Base-by-base conservation (phyloP, 2,329 filamentous ascomycete genomes). In the Nothophoma quercina region DNA sequence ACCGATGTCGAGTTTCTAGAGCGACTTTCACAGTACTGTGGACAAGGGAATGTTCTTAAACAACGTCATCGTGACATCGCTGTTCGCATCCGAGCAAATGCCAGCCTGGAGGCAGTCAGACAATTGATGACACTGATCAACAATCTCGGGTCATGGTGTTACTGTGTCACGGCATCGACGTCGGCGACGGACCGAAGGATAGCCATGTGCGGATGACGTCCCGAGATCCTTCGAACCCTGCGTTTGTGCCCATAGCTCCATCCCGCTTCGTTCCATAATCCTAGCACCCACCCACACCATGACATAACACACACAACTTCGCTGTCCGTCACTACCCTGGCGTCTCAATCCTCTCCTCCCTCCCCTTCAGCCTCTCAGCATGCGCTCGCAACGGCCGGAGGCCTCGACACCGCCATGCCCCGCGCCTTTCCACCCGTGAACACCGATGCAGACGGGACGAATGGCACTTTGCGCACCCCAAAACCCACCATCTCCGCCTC, bases 401-500 rank as follows among this genome's bases (percentile, higher is more conserved):
- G 22, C 49, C 42, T n/a, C 45, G 28, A 49, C 40, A 35, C 63
- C 52, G 65, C 63, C 51, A 82, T 82, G 79, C 77, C 79, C 66
- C 77, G 78, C 67, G 78, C 79, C 59, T 75, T 79, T 54, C 78
- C 78, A 39, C 77, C 79, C 39, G 72, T 80, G 68, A 78, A 79
- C 61, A 41, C 51, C 40, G 25, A 23, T 10, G 47, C 51, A 29
- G 71, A 71, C 60, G 70, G 69, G 30, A 69, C 71, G 41, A 65
- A 73, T 50, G 67, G 69, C 57, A 72, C 75, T 59, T 66, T 71
- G 46, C 67, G 69, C 57, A 72, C 75, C 59, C 75, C 46, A 23
- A 46, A 55, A 9, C 45, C 53, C 7, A 50, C 81, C 75, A 52
- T 75, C 22, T 69, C 84, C 73, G 86, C 90, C 76, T 91, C 89